Conservation (phyloP, 495 filamentous ascomycete genomes). For the Penicillium cataractarum region DNA sequence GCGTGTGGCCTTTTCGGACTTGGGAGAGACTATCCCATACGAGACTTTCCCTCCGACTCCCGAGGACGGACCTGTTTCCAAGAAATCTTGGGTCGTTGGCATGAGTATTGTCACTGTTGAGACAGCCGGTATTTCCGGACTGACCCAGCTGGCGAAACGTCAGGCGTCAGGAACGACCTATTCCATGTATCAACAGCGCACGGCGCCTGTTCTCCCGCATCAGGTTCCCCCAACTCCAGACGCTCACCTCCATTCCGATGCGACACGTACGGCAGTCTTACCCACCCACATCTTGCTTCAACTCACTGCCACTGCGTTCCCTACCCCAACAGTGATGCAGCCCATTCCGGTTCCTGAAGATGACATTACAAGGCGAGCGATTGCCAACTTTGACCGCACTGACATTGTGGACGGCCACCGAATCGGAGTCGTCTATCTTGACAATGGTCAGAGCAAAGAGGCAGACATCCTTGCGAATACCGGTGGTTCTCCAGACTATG, state of each 20-base stretch:
- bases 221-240: conserved; percentile 60
- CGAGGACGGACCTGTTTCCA: conserved; percentile 66
- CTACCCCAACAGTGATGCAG: conserved; percentile 66
- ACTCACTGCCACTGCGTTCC: conserved; percentile 63
- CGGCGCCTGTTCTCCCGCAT: conserved; percentile 67
- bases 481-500: conserved; percentile 81
- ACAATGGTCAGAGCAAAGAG: conserved; percentile 78
- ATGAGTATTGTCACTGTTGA: conserved; percentile 87
- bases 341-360: conserved; percentile 84
- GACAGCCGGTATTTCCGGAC: conserved; percentile 71
- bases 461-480: conserved; percentile 83
- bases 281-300: conserved; percentile 88
- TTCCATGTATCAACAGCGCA: conserved; percentile 72
- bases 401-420: conserved; percentile 95
- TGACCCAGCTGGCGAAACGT: conserved; percentile 79
- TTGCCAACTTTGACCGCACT: conserved; percentile 81
- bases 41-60: conserved; percentile 62
- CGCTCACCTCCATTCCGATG: conserved; percentile 42
- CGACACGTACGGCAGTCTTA: conserved; percentile 53
- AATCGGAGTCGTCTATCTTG: conserved; percentile 91
- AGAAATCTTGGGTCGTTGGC: conserved; percentile 84
- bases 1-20: conserved; percentile 81
- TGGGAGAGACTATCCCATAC: conserved; percentile 58
- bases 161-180: conserved; percentile 85
- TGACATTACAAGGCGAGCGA: conserved; percentile 73